Conservation (phyloP, 2,329 filamentous ascomycete species). For the Alternaria burnsii region DNA sequence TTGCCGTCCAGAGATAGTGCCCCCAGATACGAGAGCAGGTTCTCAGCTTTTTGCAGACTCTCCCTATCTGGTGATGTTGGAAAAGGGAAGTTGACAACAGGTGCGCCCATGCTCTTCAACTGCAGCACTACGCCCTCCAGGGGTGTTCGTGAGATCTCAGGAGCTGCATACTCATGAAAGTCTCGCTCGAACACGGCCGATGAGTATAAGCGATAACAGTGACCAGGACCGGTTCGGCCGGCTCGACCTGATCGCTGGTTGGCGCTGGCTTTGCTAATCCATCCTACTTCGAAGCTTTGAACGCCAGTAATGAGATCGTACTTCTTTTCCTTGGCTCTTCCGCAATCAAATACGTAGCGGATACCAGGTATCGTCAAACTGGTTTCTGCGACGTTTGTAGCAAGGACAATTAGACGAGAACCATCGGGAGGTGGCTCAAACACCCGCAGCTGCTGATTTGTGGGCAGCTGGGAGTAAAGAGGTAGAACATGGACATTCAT, state of each 20-base stretch:
- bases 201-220: constrained; percentile 94
- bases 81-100: constrained; percentile 94
- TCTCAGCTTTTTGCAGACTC: constrained; percentile 83
- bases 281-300: constrained; percentile 92
- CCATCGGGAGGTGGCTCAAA: constrained; percentile 87
- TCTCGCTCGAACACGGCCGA: constrained; percentile 93
- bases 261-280: constrained; percentile 97
- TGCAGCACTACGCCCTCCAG: constrained; percentile 90
- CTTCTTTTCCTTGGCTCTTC: constrained; percentile 88
- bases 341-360: constrained; percentile 94
- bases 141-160: constrained; percentile 88
- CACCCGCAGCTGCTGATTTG: constrained; percentile 87
- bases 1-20: constrained; percentile 76
- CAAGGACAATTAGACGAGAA: constrained; percentile 84
- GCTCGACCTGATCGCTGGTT: constrained; percentile 92
- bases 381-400: constrained; percentile 97
- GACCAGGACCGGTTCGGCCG: constrained; percentile 91
- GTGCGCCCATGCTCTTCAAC: constrained; percentile 92
- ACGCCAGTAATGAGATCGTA: constrained; percentile 90
- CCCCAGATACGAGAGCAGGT: constrained; percentile 83
- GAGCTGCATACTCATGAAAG: constrained; percentile 84
- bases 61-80: constrained; percentile 84
- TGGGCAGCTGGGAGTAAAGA: constrained; percentile 90
- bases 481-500: constrained; percentile 85
- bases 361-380: constrained; percentile 96